phyloP scores from a whole-genome alignment of 176 grass and related monocot species.

The Carex cristatella region DNA sequence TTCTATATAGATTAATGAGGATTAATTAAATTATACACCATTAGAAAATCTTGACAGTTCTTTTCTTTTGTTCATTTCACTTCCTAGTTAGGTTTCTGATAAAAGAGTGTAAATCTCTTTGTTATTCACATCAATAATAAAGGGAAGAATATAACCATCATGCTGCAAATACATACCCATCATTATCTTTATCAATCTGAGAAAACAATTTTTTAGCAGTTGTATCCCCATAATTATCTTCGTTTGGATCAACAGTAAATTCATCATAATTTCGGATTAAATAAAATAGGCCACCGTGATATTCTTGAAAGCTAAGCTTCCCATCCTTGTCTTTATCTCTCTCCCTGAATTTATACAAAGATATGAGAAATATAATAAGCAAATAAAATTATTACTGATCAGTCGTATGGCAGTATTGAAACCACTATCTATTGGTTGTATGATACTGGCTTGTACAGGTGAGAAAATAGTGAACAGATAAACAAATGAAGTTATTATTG shows the following conservation, averaged over 20 bases:
- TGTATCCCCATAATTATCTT: slow-evolving; percentile 49
- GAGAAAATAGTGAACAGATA: not conserved
- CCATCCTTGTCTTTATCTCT: slow-evolving; percentile 87
- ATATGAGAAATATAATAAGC: slow-evolving; percentile 5
- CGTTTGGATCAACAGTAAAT: slow-evolving; percentile 37
- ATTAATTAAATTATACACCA: not conserved
- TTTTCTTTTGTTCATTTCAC: not conserved
- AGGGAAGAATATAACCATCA: not conserved
- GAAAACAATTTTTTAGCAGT: slow-evolving; percentile 81
- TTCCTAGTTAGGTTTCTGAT: not conserved
- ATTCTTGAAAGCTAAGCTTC: slow-evolving; percentile 87
- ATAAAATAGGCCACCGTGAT: slow-evolving; percentile 76
- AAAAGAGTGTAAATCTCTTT: slow-evolving; percentile 4
- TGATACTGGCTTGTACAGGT: not conserved
- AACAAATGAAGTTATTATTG: not conserved
- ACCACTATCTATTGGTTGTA: not conserved
- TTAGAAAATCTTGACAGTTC: not conserved
- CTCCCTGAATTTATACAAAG: slow-evolving; percentile 52
- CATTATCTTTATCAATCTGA: slow-evolving; percentile 75
- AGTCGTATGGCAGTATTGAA: not conserved
- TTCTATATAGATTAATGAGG: not conserved
- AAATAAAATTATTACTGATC: not conserved
- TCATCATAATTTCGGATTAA: slow-evolving; percentile 72
- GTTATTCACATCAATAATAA: not conserved
- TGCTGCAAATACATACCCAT: slow-evolving; percentile 58